Evolutionary conservation across 768 basidiomycete species (phyloP), one percentile per base, ranked within the genome.

Genomic region (Dictyophora rubrovolvata): DNA sequence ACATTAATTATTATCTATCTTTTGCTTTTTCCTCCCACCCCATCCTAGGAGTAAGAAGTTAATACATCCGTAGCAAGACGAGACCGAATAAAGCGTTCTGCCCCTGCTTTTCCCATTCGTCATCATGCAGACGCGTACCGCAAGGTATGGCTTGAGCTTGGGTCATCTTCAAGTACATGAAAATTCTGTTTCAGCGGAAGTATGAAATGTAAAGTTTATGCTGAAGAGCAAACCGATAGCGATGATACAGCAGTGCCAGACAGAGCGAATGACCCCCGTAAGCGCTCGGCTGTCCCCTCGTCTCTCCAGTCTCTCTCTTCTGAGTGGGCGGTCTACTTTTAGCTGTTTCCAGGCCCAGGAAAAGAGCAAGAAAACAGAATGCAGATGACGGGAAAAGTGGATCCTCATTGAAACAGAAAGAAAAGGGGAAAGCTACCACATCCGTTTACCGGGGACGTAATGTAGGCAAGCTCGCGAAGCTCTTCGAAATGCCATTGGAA

Each of bases 401-500:
- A 50, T 23, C 23, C 1, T 7, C 12, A n/a, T 12, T 16, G n/a
- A 56, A 48, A 10, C 17, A 47, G 34, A 47, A 17, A 34, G 37
- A 1, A 37, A 54, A 54, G 34, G 53, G 5, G 16, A 54, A 54
- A 35, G 34, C 34, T 14, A 20, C 18, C n/a, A n/a, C 28, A 33
- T 49, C 48, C 5, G 11, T 2, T 21, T 51, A 50, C 46, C 46
- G 48, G 1, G 56, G 56, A 16, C 48, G 42, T 23, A 58, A 58
- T 23, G 56, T 58, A 1, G 56, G 56, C 17, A 58, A 51, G 36
- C 48, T 58, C 11, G 23, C 56, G 2, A 58, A 34, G 48, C 21
- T 59, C n/a, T 22, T 59, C 1, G 48, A 59, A 1, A 61, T 71
- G 64, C 65, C 69, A 10, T 54, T 70, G 16, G 70, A 71, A 22